Base-by-base conservation (phyloP, 306 rosid species). In the Lagenaria siceraria region DNA sequence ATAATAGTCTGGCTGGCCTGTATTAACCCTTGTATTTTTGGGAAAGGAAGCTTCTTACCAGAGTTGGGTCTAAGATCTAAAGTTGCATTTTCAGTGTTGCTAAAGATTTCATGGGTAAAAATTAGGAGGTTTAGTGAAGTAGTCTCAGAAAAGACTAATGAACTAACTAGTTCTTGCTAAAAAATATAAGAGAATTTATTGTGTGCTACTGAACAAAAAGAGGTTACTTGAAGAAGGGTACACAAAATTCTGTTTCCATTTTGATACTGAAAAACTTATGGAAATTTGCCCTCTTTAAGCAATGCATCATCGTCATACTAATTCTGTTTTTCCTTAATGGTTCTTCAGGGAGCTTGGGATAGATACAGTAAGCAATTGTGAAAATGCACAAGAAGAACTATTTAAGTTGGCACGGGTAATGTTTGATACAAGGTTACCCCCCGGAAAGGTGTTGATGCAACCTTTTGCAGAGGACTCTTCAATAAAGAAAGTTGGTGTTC, bases 351-450 rank as follows among this genome's bases (percentile, higher is more conserved):
- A 92, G 84, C 92, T 95, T 55, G 99, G 99, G 53, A 90, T 95
- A 83, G 83, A 76, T 52, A 95, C 97, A 53, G 65, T 88, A 9
- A 88, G 87, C 87, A 82, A 78, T 3, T 95, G 99, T 78, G 85
- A 86, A 81, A 89, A 92, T 73, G 99, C 86, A 82, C 91, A 52
- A 77, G 84, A 83, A 81, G 99, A 95, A 85, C 0, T 95, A 85
- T 49, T 95, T 51, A 92, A 27, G 90, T 81, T 95, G 80, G 96
- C 99, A 38, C 74, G 81, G 81, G 86, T 95, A 19, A 89, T 95
- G 99, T 95, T 92, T 31, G 99, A 95, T 85, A 92, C 99, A n/a
- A 92, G 85, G 75, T 78, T 95, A 79, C 99, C 99, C 59, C 97
- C 97, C 9, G 97, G 99, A 64, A 95, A 87, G 71, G 49, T 49